A percentile compares a stretch with the other conserved stretches of the same genome.
phyloP scores from a whole-genome alignment of 805 yeast genomes.

The Ogataea corticis region DNA sequence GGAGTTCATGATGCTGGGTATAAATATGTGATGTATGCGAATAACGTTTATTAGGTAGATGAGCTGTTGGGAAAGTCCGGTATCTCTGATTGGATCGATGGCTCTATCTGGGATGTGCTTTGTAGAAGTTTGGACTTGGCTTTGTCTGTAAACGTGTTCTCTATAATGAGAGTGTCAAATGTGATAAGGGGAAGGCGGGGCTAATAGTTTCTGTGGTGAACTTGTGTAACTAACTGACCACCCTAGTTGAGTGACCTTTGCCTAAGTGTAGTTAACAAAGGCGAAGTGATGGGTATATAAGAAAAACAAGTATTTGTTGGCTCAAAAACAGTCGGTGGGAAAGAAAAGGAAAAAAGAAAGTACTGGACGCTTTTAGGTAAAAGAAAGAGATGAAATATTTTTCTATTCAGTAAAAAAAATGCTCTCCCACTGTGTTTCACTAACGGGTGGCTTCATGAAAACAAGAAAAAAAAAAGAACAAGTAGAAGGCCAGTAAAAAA shows the following conservation, averaged over 20 bases:
- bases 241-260: not conserved
- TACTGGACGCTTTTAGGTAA: not conserved
- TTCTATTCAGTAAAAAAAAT: not conserved
- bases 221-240: not conserved
- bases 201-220: too few species aligned
- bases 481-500: not conserved
- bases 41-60: not conserved
- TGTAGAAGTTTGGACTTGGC: not conserved
- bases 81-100: not conserved
- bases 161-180: not conserved
- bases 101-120: not conserved
- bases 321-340: not conserved
- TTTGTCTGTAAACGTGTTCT: not conserved
- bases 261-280: too few species aligned
- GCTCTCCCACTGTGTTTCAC: constrained; percentile 2
- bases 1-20: constrained; percentile 35
- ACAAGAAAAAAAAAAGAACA: constrained; percentile 3
- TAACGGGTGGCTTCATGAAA: constrained; percentile 4
- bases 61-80: not conserved
- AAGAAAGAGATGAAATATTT: constrained; percentile 6
- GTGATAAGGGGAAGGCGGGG: too few species aligned
- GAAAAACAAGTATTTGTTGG: constrained; percentile 2
- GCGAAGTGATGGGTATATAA: constrained; percentile 2
- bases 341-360: constrained; percentile 7
- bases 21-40: not conserved